Evolutionary conservation across 495 filamentous ascomycete species (phyloP).

Genomic region (Aspergillus bridgeri): DNA sequence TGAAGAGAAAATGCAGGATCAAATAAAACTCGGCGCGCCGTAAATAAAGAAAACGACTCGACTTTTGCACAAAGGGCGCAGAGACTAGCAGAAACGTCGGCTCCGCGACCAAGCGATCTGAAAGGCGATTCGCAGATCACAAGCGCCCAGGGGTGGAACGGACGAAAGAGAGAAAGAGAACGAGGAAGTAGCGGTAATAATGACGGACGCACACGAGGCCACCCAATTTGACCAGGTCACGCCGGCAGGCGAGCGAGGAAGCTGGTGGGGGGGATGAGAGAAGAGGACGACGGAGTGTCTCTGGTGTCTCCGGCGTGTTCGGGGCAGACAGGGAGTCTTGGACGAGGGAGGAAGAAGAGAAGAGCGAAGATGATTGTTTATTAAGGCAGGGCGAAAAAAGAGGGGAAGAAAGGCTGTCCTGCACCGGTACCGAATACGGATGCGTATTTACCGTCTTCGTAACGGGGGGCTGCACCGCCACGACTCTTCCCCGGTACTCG

Average conservation of each 20-base stretch:
- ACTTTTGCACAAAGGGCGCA: neutral
- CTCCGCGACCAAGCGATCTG: neutral
- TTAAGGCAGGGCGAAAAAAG: neutral
- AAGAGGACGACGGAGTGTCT: neutral
- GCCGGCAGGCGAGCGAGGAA: constrained; percentile 15
- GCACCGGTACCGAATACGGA: neutral
- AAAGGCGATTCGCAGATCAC: neutral
- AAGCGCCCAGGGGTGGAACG: neutral
- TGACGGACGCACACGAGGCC: neutral
- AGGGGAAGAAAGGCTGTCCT: neutral
- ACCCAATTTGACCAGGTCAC: constrained; percentile 22
- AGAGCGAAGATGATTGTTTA: neutral
- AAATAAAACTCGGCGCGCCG: neutral
- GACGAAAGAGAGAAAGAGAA: neutral
- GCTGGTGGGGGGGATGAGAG: neutral
- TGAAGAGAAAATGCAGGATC: neutral
- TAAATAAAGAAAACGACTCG: neutral
- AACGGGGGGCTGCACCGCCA: neutral
- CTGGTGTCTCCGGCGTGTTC: neutral
- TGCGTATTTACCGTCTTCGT: neutral
- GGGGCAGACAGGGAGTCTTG: neutral
- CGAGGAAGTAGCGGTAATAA: neutral
- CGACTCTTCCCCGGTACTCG: too few relatives aligned
- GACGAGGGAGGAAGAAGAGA: neutral
- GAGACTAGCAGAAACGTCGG: neutral